Evolutionary conservation across 495 filamentous ascomycete genomes (phyloP).

Genomic region (Aspergillus panamensis): DNA sequence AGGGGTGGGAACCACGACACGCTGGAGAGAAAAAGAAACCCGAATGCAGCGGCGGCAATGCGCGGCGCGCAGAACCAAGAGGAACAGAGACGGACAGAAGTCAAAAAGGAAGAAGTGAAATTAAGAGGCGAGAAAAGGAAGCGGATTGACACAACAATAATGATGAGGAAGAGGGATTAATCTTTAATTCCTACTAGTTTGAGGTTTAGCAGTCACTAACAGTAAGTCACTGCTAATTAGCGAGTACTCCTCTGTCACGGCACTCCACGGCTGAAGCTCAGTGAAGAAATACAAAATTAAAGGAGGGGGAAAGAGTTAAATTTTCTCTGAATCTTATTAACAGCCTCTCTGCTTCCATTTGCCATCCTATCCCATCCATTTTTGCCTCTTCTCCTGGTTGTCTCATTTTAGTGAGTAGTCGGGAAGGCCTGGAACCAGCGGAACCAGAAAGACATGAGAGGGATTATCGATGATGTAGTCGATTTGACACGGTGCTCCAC

Average conservation of each 20-base stretch:
- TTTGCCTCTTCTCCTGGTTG: background rate
- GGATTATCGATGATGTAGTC: conserved; percentile 8
- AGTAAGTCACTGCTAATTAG: background rate
- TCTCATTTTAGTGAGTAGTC: conserved; percentile 4
- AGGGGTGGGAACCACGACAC: conserved; percentile 5
- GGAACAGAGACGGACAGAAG: background rate
- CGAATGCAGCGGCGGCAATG: background rate
- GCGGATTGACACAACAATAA: conserved; percentile 1
- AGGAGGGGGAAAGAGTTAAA: background rate
- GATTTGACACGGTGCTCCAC: background rate
- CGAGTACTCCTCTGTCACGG: too few species aligned
- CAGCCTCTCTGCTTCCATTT: background rate
- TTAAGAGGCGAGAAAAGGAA: background rate
- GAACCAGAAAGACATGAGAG: background rate
- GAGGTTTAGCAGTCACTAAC: background rate
- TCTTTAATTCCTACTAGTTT: background rate
- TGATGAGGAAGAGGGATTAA: background rate
- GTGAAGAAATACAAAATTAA: background rate
- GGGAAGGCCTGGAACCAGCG: background rate
- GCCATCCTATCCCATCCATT: background rate
- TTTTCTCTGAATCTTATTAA: background rate
- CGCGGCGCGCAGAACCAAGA: background rate
- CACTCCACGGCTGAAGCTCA: background rate
- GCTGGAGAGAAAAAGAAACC: background rate
- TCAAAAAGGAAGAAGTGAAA: background rate